Evolutionary conservation across 495 filamentous ascomycete species (phyloP).

Genomic region (Neurospora terricola): DNA sequence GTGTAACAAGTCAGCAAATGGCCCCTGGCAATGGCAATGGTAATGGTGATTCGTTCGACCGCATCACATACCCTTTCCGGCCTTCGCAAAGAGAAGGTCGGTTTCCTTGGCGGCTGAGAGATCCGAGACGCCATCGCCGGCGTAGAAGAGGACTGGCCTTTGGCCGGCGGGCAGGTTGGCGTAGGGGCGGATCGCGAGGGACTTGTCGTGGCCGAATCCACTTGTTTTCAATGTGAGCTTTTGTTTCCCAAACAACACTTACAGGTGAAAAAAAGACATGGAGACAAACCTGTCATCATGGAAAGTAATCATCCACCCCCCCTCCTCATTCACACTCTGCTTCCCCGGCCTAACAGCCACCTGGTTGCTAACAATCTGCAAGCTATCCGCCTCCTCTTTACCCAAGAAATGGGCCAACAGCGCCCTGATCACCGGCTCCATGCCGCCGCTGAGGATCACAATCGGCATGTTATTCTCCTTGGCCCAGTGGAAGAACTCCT

Average conservation of each 20-base stretch:
- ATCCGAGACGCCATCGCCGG: slow-evolving; percentile 85
- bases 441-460: slow-evolving; percentile 81
- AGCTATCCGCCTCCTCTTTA: slow-evolving; percentile 53
- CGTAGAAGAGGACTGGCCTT: slow-evolving; percentile 74
- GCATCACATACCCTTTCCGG: slow-evolving; percentile 59
- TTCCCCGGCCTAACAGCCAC: slow-evolving; percentile 52
- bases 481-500: slow-evolving; percentile 75
- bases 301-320: slow-evolving; percentile 79
- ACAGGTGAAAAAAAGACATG: not conserved
- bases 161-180: slow-evolving; percentile 52
- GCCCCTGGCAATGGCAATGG: not conserved
- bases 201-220: slow-evolving; percentile 90
- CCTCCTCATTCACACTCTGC: slow-evolving; percentile 64
- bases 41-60: not conserved
- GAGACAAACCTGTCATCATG: slow-evolving; percentile 74
- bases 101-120: slow-evolving; percentile 81
- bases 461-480: slow-evolving; percentile 75
- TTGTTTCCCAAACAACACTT: not conserved
- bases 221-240: slow-evolving; percentile 18
- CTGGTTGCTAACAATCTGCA: slow-evolving; percentile 80
- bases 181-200: slow-evolving; percentile 75
- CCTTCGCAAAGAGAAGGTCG: slow-evolving; percentile 84
- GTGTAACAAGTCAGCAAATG: slow-evolving; percentile 2
- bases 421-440: slow-evolving; percentile 83
- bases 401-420: slow-evolving; percentile 72